Evolutionary conservation across 768 basidiomycete genomes (phyloP), one percentile per base, ranked within the genome.

Genomic region (Chalciporus chontae): DNA sequence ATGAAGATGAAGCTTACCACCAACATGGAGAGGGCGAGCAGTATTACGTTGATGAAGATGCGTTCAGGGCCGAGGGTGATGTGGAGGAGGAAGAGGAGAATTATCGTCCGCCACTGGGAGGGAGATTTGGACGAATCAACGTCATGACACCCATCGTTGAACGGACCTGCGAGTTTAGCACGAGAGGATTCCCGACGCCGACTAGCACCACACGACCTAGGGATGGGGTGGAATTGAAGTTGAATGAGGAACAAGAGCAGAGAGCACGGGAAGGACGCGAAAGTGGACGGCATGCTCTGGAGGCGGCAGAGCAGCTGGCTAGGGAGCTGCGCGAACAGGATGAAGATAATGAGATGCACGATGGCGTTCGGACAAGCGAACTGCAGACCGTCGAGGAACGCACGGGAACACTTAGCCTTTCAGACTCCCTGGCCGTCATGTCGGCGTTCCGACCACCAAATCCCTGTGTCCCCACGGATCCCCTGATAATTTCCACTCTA

Each of bases 71-170:
- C 36, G 72, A 73, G 1, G 56, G 23, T 2, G 64, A 65, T 29
- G 55, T 47, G n/a, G 67, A 62, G 11, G 64, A 59, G 15, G 64
- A 69, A 1, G 73, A 69, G 17, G 58, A 62, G 4, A 62, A 60
- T 36, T 63, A 68, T 44, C 61, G 58, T 31, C 66, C 66, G 15
- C 85, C 87, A 24, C 73, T 85, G 44, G 86, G 85, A 14, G 84
- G 88, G 15, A 80, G 89, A 23, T 87, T 90, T 62, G 88, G 87
- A 31, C 76, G 79, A 50, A 89, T 97, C 70, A 84, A 88, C 62
- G 85, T 94, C 48, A 94, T 99, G 93, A 98, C 95, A 8, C 95
- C 96, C 3, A 97, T 98, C 67, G 91, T 91, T 11, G 96, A 99
- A 68, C 78, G 94, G 37, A 98, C 96, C 9, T 80, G 81, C 60